Evolutionary conservation across 176 grass and related monocot genomes (phyloP).

Genomic region (Leersia perrieri): DNA sequence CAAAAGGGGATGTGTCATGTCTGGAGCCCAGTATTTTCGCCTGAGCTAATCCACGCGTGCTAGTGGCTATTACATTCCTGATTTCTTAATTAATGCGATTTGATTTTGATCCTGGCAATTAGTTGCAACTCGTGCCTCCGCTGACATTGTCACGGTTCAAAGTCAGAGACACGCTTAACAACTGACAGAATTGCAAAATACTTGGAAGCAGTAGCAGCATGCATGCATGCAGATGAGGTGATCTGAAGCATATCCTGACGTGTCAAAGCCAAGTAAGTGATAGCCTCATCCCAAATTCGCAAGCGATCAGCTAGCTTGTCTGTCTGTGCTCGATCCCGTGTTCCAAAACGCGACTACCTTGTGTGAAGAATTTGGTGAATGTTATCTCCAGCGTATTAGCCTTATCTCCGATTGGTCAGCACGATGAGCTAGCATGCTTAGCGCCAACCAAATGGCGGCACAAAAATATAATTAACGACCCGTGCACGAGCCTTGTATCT

Average conservation of each 20-base stretch:
- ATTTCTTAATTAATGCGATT: not conserved
- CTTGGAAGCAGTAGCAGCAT: no score
- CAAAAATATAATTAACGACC: not conserved
- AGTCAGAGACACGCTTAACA: not conserved
- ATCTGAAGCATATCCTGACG: conserved; percentile 7
- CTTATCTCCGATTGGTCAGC: conserved; percentile 34
- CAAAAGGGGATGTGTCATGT: not conserved
- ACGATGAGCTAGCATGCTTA: conserved; percentile 31
- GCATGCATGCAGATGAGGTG: not conserved
- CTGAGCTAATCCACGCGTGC: not conserved
- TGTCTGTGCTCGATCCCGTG: not conserved
- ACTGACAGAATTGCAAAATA: not conserved
- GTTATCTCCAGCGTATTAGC: not conserved
- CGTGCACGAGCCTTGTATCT: not conserved
- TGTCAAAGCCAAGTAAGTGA: not conserved
- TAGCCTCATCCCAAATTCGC: not conserved
- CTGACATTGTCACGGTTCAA: not conserved
- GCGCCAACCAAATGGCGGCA: not conserved
- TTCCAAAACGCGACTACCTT: not conserved
- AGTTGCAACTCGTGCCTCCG: not conserved
- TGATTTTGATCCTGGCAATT: not conserved
- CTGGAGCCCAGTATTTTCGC: not conserved
- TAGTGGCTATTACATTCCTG: no score
- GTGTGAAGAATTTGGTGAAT: not conserved
- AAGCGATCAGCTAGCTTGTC: not conserved